Percentiles rank a stretch among this genome's conserved stretches.
phyloP scores from a whole-genome alignment of 2,329 filamentous ascomycete genomes.

The Xylaria sp. region DNA sequence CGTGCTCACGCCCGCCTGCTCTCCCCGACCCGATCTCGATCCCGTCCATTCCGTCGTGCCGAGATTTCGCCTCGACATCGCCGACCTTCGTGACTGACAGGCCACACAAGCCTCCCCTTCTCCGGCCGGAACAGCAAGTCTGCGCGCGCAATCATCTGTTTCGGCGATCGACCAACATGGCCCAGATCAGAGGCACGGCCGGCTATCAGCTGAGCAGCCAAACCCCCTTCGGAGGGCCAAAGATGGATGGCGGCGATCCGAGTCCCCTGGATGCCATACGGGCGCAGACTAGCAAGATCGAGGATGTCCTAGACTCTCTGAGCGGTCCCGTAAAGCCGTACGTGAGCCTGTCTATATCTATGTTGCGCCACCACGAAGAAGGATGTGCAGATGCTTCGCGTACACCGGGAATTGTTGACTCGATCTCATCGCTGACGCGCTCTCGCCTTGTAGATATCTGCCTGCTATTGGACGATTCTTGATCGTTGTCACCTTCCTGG shows the following conservation, averaged over 20 bases:
- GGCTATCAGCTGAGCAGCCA: slow-evolving; percentile 85
- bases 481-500: slow-evolving; percentile 97
- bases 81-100: slow-evolving; percentile 3
- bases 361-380: slow-evolving; percentile 1
- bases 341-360: slow-evolving; percentile 52
- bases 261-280: slow-evolving; percentile 88
- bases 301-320: slow-evolving; percentile 87
- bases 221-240: slow-evolving; percentile 74
- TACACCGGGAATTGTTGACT: slow-evolving; percentile 8
- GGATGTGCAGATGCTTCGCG: slow-evolving; percentile 14
- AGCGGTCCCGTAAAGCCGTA: slow-evolving; percentile 96
- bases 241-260: slow-evolving; percentile 72
- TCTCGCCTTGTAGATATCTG: slow-evolving; percentile 73
- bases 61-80: slow-evolving; percentile 10
- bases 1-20: slow-evolving; percentile 11
- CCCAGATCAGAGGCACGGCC: slow-evolving; percentile 70
- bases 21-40: background rate
- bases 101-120: slow-evolving; percentile 3
- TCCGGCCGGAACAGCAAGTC: slow-evolving; percentile 41
- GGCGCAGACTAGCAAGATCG: slow-evolving; percentile 97
- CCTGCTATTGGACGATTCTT: slow-evolving; percentile 96
- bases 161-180: slow-evolving; percentile 48
- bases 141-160: slow-evolving; percentile 35
- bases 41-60: slow-evolving; percentile 14
- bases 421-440: slow-evolving; percentile 40